Evolutionary conservation across 2,329 filamentous ascomycete genomes (phyloP), one percentile per base, ranked within the genome.

Genomic region (Huntiella omanensis): DNA sequence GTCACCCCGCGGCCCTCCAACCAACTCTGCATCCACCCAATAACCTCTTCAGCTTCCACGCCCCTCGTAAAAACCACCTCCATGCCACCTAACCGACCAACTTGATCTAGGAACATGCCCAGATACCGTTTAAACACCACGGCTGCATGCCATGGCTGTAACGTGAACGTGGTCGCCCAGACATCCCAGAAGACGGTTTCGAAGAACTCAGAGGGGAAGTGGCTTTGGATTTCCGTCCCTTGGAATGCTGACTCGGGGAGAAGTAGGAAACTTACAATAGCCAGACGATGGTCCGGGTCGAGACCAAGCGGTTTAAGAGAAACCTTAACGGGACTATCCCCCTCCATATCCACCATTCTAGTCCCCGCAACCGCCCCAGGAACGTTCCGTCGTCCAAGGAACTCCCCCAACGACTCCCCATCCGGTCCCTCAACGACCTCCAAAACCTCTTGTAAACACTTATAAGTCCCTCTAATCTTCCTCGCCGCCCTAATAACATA

Each of bases 121-220:
- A 61, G 52, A 45, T 60, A 61, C 15, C 58, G 55, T 51, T 56
- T 55, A 49, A 62, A 58, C 52, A 61, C 59, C 4, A 60, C 54
- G 3, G 59, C 59, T 22, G 55, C 56, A 50, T 62, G 59, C 58
- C 59, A 61, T 36, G 58, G 55, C 48, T 62, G 54, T 51, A 61
- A 61, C 37, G 58, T 56, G 51, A 55, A 57, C 50, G 59, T 61
- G 34, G 57, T 61, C 28, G 54, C 56, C 56, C 58, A 60, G 53
- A 59, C 57, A 43, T 57, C 56, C 60, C 60, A 61, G 45, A 62
- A 62, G 43, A 60, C 59, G 22, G 56, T 59, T 43, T 55, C 40
- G 49, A 61, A 62, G 46, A 62, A 61, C 15, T 54, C 55, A 11
- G 43, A 41, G 17, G 50, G 46, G 37, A 52, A 52, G 28, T 43